Percentiles rank a stretch among this genome's conserved stretches.
phyloP scores from a whole-genome alignment of 176 grass and related monocot species.

The Pontederia crassipes region DNA sequence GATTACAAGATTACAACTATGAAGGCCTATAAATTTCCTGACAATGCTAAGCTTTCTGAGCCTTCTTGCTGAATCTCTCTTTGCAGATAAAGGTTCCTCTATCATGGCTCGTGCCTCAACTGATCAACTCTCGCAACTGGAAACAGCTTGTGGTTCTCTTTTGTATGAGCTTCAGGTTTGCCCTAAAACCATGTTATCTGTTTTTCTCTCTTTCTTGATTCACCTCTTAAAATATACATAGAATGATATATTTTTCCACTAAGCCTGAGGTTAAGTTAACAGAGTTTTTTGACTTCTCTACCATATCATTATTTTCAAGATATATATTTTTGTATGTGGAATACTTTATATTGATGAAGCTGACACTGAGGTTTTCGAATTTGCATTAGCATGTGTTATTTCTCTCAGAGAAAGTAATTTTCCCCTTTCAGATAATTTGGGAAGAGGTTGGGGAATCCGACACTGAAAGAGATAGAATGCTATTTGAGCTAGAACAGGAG shows the following conservation, averaged over 20 bases:
- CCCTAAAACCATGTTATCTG: not conserved
- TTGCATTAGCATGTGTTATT: not conserved
- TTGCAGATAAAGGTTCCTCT: slow-evolving; percentile 12
- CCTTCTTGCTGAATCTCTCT: not conserved
- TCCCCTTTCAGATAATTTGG: slow-evolving; percentile 34
- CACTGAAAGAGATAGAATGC: slow-evolving; percentile 37
- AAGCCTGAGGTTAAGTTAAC: no score
- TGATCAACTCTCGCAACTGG: slow-evolving; percentile 50
- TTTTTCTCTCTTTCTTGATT: not conserved
- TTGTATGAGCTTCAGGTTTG: slow-evolving; percentile 65
- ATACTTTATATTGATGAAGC: not conserved
- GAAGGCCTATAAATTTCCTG: no score
- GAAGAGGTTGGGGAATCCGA: slow-evolving; percentile 52
- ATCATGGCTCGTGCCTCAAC: slow-evolving; percentile 34
- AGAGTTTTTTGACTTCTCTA: no score
- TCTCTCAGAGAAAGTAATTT: not conserved
- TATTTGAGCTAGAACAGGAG: slow-evolving; percentile 55
- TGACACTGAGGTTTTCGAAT: no score
- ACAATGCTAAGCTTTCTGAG: no score
- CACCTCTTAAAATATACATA: no score
- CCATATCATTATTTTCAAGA: no score
- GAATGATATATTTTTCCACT: no score
- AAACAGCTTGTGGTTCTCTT: slow-evolving; percentile 47
- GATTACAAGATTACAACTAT: no score
- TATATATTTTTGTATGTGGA: not conserved